These are phyloP conservation scores for Lactarius hengduanensis DNA, from an alignment of 768 basidiomycete genomes.

Conservation along the genomic window DNA sequence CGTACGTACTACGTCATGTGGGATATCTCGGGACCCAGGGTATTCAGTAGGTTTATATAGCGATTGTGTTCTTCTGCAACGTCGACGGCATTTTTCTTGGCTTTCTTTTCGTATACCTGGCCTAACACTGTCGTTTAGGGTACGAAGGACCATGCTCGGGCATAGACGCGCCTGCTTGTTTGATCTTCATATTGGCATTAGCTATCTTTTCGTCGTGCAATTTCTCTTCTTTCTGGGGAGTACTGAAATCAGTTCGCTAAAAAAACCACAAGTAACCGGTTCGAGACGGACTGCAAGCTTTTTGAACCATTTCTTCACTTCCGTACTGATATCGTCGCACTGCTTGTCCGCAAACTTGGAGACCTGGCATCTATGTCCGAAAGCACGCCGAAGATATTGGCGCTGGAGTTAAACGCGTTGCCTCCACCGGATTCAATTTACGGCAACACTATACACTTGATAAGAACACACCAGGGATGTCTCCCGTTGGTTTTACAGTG, in stretches of 20 bases:
- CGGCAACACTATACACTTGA: not conserved
- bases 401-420: slow-evolving; percentile 64
- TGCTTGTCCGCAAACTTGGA: slow-evolving; percentile 74
- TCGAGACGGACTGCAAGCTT: slow-evolving; percentile 62
- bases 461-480: slow-evolving; percentile 56
- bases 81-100: slow-evolving; percentile 68
- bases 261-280: too few relatives aligned
- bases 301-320: slow-evolving; percentile 87
- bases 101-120: slow-evolving; percentile 74
- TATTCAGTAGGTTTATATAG: slow-evolving; percentile 70
- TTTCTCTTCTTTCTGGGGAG: slow-evolving; percentile 74
- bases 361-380: slow-evolving; percentile 70
- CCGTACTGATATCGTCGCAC: slow-evolving; percentile 58
- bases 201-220: slow-evolving; percentile 69
- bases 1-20: slow-evolving; percentile 72
- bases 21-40: slow-evolving; percentile 73
- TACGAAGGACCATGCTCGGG: not conserved
- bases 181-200: slow-evolving; percentile 67
- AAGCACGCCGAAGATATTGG: slow-evolving; percentile 64
- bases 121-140: slow-evolving; percentile 42
- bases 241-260: not conserved
- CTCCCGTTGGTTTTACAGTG: slow-evolving; percentile 53
- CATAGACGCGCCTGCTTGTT: slow-evolving; percentile 59
- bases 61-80: slow-evolving; percentile 72
- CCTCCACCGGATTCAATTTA: slow-evolving; percentile 40